Evolutionary conservation across 768 basidiomycete genomes (phyloP), one percentile per base, ranked within the genome.

Genomic region (Asterophora lycoperdoides): DNA sequence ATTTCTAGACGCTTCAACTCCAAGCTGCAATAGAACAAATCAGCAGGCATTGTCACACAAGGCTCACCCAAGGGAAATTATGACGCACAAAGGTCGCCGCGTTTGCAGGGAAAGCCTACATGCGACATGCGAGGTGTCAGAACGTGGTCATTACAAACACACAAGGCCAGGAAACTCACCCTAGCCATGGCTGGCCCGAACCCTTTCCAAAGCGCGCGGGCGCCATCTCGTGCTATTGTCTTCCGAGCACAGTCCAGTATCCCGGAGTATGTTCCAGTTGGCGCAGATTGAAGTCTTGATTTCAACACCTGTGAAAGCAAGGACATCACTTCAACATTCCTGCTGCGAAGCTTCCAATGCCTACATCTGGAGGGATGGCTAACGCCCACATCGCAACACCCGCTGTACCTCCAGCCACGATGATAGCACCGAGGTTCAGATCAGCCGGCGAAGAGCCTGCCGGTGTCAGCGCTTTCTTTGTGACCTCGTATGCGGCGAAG

Each of bases 311-410:
- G 60, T 46, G 29, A 48, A 23, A 44, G 42, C 33, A 33, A 32
- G 10, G 29, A n/a, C 14, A 39, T 51, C 19, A 8, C 18, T 5
- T 53, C 18, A 44, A 34, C 39, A 44, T 3, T 35, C 26, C 13
- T 8, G 23, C 10, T 28, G 40, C 15, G 53, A 17, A 11, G 40
- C 7, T 32, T 37, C 26, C 41, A 29, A 32, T 3, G 74, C 88
- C 55, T 60, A 93, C 94, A 66, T 99, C 95, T 39, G 95, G 94
- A 41, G 96, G 96, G 57, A 99, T 96, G 19, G 91, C 95, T 57
- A 98, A 76, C 14, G 89, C 75, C 96, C 96, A 99, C 96, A 99
- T 98, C 32, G 93, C 93, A 4, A 98, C 80, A 57, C 96, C 96
- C 1, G 96, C 96, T 34, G 81, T 84, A 45, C 94, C 96, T 56